phyloP scores from a whole-genome alignment of 768 basidiomycete genomes.

The Leucocoprinus sp. region DNA sequence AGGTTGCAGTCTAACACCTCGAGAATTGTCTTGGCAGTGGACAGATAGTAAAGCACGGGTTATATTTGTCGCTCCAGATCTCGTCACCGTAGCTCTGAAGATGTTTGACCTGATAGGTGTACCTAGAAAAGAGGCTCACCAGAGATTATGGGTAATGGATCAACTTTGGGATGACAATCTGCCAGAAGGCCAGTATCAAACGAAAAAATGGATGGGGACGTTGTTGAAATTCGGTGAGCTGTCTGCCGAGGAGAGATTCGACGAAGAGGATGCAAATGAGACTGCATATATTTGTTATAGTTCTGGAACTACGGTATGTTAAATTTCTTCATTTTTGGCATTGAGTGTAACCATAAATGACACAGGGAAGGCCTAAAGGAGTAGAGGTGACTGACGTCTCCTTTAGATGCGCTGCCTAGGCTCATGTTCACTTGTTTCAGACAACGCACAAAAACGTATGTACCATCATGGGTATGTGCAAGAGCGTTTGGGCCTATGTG shows the following conservation, averaged over 20 bases:
- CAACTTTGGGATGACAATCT: conserved; percentile 8
- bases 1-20: conserved; percentile 8
- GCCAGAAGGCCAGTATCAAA: conserved; percentile 2
- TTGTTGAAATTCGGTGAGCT: conserved; percentile 14
- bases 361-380: conserved; percentile 47
- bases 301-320: conserved; percentile 39
- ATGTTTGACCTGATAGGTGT: conserved; percentile 17
- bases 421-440: conserved; percentile 13
- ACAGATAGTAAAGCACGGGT: conserved; percentile 12
- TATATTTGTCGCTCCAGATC: conserved; percentile 9
- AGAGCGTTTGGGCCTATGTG: conserved; percentile 23
- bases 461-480: conserved; percentile 33
- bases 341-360: neutral
- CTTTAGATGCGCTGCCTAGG: neutral
- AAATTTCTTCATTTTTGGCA: neutral
- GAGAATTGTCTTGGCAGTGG: conserved; percentile 15
- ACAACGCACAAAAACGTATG: conserved; percentile 46
- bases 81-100: conserved; percentile 11
- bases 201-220: conserved; percentile 12
- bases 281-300: conserved; percentile 21
- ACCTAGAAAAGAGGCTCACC: conserved; percentile 9
- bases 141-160: conserved; percentile 15
- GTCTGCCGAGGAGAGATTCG: conserved; percentile 17
- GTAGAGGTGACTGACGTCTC: conserved; percentile 12
- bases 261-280: conserved; percentile 16